Percentiles rank a stretch among this genome's conserved stretches.
Evolutionary conservation across 108 stramenopile genomes (phyloP).

Genomic region (Chaetoceros tenuissimus): DNA sequence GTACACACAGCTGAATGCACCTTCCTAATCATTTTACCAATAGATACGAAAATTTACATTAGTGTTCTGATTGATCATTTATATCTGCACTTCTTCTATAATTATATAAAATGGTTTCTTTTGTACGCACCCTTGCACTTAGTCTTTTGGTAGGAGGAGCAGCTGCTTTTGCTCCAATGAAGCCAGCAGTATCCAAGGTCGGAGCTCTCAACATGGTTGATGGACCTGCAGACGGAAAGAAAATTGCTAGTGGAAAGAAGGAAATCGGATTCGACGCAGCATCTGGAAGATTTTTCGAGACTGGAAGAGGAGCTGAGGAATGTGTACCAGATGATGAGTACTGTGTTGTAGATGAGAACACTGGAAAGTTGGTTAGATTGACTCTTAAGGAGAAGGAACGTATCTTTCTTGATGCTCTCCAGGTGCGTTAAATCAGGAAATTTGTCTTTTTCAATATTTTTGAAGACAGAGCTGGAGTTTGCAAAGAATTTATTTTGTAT

Average conservation of each 20-base stretch:
- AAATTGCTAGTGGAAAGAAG: conserved; percentile 39
- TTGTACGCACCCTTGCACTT: background rate
- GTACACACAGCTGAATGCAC: too few relatives aligned
- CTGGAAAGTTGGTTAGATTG: conserved; percentile 55
- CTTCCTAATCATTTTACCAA: too few relatives aligned
- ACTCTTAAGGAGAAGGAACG: conserved; percentile 88
- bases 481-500: too few relatives aligned
- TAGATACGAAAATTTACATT: too few relatives aligned
- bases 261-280: conserved; percentile 68
- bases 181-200: background rate
- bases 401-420: conserved; percentile 91
- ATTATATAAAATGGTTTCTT: background rate
- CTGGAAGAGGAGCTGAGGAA: conserved; percentile 36
- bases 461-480: too few relatives aligned
- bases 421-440: conserved; percentile 36
- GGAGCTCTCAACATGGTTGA: conserved; percentile 6
- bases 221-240: conserved; percentile 29
- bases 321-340: conserved; percentile 81
- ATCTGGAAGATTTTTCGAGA: conserved; percentile 71
- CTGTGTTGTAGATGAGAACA: conserved; percentile 62
- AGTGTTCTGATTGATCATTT: too few relatives aligned
- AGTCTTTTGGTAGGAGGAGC: background rate
- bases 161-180: background rate
- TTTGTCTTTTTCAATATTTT: too few relatives aligned
- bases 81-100: too few relatives aligned